A percentile compares a stretch with the other conserved stretches of the same genome.
Conservation (phyloP, 192 early-diverging fungal species). For the Coemansia sp. region DNA sequence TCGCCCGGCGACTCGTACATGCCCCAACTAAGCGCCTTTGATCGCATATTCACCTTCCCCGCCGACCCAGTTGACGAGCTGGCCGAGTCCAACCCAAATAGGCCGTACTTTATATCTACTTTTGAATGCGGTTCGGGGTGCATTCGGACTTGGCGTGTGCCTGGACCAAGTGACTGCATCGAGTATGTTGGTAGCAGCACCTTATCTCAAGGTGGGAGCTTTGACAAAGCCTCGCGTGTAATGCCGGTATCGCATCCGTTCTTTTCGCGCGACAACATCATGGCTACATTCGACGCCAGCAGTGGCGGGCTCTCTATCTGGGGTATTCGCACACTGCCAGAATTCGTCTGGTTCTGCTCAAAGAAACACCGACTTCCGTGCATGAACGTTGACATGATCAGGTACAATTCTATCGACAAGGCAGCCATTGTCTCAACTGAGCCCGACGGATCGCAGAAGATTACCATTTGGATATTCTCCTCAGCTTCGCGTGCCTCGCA, state of each 20-base stretch:
- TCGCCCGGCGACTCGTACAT: constrained; percentile 21
- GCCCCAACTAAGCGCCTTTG: constrained; percentile 30
- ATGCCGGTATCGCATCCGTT: constrained; percentile 52
- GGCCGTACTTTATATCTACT: constrained; percentile 43
- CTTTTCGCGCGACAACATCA: constrained; percentile 50
- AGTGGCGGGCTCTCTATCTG: constrained; percentile 48
- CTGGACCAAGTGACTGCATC: constrained; percentile 6
- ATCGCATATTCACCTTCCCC: constrained; percentile 50
- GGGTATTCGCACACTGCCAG: constrained; percentile 38
- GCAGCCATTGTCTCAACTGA: constrained; percentile 51
- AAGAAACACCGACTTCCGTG: constrained; percentile 50
- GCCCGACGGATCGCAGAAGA: constrained; percentile 26
- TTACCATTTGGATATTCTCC: constrained; percentile 54
- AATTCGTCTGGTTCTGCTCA: constrained; percentile 46
- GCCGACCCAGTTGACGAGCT: constrained; percentile 4
- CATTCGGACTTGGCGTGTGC: constrained; percentile 42
- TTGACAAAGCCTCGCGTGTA: constrained; percentile 49
- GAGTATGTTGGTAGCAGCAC: constrained; percentile 20
- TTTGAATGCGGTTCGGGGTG: constrained; percentile 18
- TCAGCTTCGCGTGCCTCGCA: constrained; percentile 51
- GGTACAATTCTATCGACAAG: constrained; percentile 58
- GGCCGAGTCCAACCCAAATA: not conserved
- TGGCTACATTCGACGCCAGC: constrained; percentile 47
- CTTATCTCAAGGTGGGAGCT: constrained; percentile 10
- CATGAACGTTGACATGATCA: constrained; percentile 50